Evolutionary conservation across 768 basidiomycete species (phyloP), one percentile per base, ranked within the genome.

Genomic region (Tylopilus felleus): DNA sequence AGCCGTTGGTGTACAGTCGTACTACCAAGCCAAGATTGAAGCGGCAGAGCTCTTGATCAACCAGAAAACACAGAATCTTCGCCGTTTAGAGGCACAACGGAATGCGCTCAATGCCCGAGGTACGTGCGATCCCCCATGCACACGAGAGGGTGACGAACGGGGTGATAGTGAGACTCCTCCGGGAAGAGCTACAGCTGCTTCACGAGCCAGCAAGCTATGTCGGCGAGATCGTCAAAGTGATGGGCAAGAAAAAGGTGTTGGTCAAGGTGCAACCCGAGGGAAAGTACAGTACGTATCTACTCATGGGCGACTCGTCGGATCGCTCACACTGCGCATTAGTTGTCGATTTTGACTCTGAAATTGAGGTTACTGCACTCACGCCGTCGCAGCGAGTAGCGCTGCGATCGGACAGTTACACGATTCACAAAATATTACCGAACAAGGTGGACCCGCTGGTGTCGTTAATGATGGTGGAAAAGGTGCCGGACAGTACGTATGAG

Each of bases 381-480:
- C 84, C 94, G 9, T 85, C 89, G 7, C 82, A 93, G 36, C 94
- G 96, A 51, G 89, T 99, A 51, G 94, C 96, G 17, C 88, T 99
- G 54, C 91, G 95, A 46, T 95, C 94, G 54, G 96, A 98, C 70
- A 92, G 86, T 4, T 98, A 98, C 73, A 91, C 91, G 43, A 88
- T 98, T 58, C 96, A 98, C 80, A 93, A 92, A 72, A 90, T 98
- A 62, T 77, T 98, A 0, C 94, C 94, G 1, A 97, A 94, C 78
- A 98, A 99, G 75, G 90, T 98, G 64, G 97, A 98, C 72, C 96
- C 97, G 5, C 85, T 98, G 38, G 95, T 98, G 28, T 97, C 94
- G 19, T 83, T 98, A 58, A 98, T 98, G 97, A 98, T 98, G 95
- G 96, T 98, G 12, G 96, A 99, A 75, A 99, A 99, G 71, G 96